These are phyloP conservation scores for Alternaria brassicae DNA, from an alignment of 2,329 filamentous ascomycete genomes.

Conservation along the genomic window DNA sequence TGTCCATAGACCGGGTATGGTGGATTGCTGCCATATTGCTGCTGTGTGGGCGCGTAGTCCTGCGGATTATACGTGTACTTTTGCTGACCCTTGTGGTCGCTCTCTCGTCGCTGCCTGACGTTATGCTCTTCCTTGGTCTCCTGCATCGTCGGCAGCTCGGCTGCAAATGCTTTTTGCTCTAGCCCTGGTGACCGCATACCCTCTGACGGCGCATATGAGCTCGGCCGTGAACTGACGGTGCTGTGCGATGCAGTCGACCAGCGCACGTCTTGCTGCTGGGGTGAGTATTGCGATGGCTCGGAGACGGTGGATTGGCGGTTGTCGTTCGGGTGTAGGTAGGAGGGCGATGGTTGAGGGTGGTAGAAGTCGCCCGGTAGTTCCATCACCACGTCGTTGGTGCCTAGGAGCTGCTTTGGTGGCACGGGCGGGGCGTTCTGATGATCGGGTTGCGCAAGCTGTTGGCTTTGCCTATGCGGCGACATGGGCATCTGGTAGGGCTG, in stretches of 20 bases:
- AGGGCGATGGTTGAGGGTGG: slow-evolving; percentile 41
- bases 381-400: slow-evolving; percentile 47
- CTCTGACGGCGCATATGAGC: slow-evolving; percentile 46
- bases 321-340: slow-evolving; percentile 36
- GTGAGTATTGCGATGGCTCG: slow-evolving; percentile 31
- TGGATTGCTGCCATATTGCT: slow-evolving; percentile 15
- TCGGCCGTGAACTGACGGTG: slow-evolving; percentile 41
- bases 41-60: slow-evolving; percentile 37
- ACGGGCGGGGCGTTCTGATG: slow-evolving; percentile 20
- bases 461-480: slow-evolving; percentile 28
- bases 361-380: slow-evolving; percentile 55
- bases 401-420: slow-evolving; percentile 28
- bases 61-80: slow-evolving; percentile 48
- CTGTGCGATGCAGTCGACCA: slow-evolving; percentile 45
- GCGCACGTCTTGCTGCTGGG: slow-evolving; percentile 36
- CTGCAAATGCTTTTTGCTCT: slow-evolving; percentile 44
- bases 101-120: slow-evolving; percentile 23
- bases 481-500: slow-evolving; percentile 38
- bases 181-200: slow-evolving; percentile 44
- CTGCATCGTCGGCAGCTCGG: slow-evolving; percentile 47
- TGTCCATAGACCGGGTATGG: slow-evolving; percentile 16
- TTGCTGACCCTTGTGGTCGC: slow-evolving; percentile 16
- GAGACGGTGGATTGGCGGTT: slow-evolving; percentile 33
- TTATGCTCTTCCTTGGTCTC: slow-evolving; percentile 47
- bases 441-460: slow-evolving; percentile 14